Percentiles rank a stretch among this genome's conserved stretches.
Evolutionary conservation across 106 monocot species (phyloP).

Genomic region (Iris macrosiphon): DNA sequence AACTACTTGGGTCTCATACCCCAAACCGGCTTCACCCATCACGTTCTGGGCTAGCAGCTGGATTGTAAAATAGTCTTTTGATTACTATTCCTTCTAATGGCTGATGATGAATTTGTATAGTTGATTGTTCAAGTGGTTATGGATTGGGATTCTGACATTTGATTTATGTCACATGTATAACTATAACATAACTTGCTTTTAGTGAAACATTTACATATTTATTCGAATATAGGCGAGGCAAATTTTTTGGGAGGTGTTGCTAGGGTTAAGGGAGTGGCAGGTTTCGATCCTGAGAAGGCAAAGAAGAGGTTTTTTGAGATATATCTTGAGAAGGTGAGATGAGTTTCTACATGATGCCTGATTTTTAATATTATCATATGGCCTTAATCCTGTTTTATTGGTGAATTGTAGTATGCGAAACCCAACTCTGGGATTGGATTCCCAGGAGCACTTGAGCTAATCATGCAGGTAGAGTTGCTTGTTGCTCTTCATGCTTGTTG

Average conservation of each 20-base stretch:
- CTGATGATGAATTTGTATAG: too few species aligned
- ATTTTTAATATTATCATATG: background rate
- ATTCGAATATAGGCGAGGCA: slow-evolving; percentile 58
- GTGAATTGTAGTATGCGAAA: slow-evolving; percentile 78
- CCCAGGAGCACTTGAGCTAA: slow-evolving; percentile 87
- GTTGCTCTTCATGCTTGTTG: background rate
- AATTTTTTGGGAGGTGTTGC: slow-evolving; percentile 97
- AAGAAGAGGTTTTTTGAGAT: slow-evolving; percentile 94
- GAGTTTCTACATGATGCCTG: background rate
- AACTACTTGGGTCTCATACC: too few species aligned
- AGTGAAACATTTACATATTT: background rate
- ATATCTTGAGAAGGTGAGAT: slow-evolving; percentile 74
- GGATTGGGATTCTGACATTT: too few species aligned
- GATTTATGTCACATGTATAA: background rate
- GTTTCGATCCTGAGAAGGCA: slow-evolving; percentile 55
- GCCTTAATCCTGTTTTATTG: background rate
- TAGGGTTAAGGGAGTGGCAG: slow-evolving; percentile 53
- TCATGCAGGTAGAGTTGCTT: slow-evolving; percentile 50
- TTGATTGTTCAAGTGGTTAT: too few species aligned
- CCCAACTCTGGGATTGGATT: slow-evolving; percentile 91
- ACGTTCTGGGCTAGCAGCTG: too few species aligned
- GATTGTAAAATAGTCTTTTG: too few species aligned
- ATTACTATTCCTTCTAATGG: too few species aligned
- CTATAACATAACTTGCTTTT: background rate
- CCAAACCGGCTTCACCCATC: too few species aligned